Base-by-base conservation (phyloP, 2,329 filamentous ascomycete species). In the Dactylonectria macrodidyma region DNA sequence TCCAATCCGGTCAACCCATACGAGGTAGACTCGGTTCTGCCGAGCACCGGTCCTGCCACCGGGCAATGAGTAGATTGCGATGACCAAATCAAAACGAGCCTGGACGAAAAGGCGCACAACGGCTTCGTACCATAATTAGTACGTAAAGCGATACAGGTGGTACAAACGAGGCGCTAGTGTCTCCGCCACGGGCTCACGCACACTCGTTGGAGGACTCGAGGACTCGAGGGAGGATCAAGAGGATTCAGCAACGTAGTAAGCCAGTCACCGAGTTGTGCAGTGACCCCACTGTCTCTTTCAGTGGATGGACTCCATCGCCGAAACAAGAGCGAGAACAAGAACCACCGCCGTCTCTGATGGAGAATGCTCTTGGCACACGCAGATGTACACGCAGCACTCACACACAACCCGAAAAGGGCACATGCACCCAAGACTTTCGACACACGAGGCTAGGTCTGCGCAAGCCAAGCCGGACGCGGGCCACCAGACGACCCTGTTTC, bases 401-500 rank as follows among this genome's bases (percentile, higher is more conserved):
- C 50, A 44, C 52, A 57, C 46, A 51, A 30, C 46, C 26, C 4
- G 26, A 30, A 4, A 5, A 5, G 47, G 62, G 30, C 50, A 34
- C 63, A 33, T 47, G 51, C 59, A 24, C 36, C 22, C 19, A 33
- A 24, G 16, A 52, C 24, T 33, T 41, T 22, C 55, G 36, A 55
- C 44, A 47, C 34, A 58, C 22, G 19, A 22, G 58, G 56, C 65
- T 65, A 51, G 60, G 48, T 55, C 16, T 36, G 26, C 60, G 48
- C 60, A 36, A 47, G 60, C 26, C 54, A 63, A 70, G 41, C 41
- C n/a, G 14, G 41, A 44, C 41, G 41, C 14, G 16, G 68, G 69
- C 73, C 73, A 73, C 68, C 68, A 75, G 72, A 72, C 71, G 67
- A 71, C 73, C 73, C 73, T 75, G 73, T 76, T 76, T 75, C 73